Percentiles rank a stretch among this genome's conserved stretches.
Conservation (phyloP, 192 early-diverging fungal genomes). For the Coemansia javaensis region DNA sequence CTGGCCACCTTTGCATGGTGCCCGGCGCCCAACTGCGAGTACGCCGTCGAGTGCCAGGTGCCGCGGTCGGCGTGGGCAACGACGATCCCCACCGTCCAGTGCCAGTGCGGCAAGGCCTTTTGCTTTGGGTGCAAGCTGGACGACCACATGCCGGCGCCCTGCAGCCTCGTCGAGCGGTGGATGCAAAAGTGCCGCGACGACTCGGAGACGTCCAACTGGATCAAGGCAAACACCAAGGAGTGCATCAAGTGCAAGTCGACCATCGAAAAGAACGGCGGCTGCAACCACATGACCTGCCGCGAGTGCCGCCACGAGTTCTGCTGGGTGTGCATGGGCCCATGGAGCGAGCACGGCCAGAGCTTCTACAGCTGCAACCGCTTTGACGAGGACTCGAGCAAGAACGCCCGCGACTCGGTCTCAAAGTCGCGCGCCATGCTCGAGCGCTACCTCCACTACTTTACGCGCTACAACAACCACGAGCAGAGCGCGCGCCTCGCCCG, state of each 20-base stretch:
- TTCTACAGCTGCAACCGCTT: conserved; percentile 99
- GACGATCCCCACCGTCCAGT: conserved; percentile 84
- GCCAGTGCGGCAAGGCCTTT: conserved; percentile 72
- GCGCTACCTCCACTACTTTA: conserved; percentile 97
- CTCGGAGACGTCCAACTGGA: conserved; percentile 97
- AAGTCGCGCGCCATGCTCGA: conserved; percentile 84
- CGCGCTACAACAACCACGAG: conserved; percentile 96
- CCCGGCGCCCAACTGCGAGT: conserved; percentile 92
- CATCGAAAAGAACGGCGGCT: conserved; percentile 99
- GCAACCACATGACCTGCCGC: conserved; percentile 99
- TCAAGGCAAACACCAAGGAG: conserved; percentile 90
- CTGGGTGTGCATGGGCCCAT: conserved; percentile 98
- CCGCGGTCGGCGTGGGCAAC: conserved; percentile 58
- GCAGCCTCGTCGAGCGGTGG: conserved; percentile 79
- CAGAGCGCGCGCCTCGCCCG: conserved; percentile 86
- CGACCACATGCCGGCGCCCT: conserved; percentile 85
- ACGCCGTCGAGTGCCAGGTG: conserved; percentile 86
- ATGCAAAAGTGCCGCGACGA: conserved; percentile 96
- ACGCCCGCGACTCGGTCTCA: conserved; percentile 81
- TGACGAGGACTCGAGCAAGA: conserved; percentile 82
- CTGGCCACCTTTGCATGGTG: conserved; percentile 82
- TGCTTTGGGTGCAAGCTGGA: conserved; percentile 89
- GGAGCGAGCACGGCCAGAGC: conserved; percentile 91
- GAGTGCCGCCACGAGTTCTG: conserved; percentile 98
- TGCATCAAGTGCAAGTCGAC: conserved; percentile 91